Evolutionary conservation across 176 grass and related monocot species (phyloP).

Genomic region (Secale cereale): DNA sequence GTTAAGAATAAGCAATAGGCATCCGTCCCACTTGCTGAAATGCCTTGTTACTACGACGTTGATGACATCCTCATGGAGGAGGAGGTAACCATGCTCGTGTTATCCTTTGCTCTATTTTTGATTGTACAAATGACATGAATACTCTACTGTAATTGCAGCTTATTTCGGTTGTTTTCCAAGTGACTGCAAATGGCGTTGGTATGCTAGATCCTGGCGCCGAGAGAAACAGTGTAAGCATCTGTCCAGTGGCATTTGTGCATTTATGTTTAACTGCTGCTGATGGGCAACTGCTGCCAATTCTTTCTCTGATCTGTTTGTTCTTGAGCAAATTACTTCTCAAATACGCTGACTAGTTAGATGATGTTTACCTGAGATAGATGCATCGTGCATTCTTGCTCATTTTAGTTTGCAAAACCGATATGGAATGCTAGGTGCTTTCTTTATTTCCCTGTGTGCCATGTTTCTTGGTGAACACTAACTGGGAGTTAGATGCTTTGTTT

Average conservation of each 20-base stretch:
- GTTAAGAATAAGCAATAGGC: background rate
- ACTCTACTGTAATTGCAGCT: slow-evolving; percentile 33
- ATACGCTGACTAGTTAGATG: background rate
- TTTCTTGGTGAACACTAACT: background rate
- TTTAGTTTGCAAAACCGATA: background rate
- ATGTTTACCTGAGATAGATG: slow-evolving; percentile 1
- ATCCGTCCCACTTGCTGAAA: background rate
- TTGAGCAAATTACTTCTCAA: background rate
- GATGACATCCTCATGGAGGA: slow-evolving; percentile 91
- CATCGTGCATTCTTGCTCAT: background rate
- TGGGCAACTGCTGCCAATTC: background rate
- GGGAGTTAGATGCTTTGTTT: background rate
- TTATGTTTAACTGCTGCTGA: background rate
- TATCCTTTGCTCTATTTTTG: background rate
- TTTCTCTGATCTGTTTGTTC: background rate
- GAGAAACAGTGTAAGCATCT: slow-evolving; percentile 62
- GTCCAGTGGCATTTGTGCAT: background rate
- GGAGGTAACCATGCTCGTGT: slow-evolving; percentile 43
- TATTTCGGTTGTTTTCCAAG: slow-evolving; percentile 71
- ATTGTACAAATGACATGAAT: background rate
- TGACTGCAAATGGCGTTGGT: slow-evolving; percentile 64
- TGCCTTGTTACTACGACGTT: slow-evolving; percentile 67
- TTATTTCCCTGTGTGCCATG: background rate
- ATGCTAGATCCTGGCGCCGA: slow-evolving; percentile 81
- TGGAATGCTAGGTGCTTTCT: background rate